Base-by-base conservation (phyloP, 2,329 filamentous ascomycete genomes). In the Bipolaris victoriae region DNA sequence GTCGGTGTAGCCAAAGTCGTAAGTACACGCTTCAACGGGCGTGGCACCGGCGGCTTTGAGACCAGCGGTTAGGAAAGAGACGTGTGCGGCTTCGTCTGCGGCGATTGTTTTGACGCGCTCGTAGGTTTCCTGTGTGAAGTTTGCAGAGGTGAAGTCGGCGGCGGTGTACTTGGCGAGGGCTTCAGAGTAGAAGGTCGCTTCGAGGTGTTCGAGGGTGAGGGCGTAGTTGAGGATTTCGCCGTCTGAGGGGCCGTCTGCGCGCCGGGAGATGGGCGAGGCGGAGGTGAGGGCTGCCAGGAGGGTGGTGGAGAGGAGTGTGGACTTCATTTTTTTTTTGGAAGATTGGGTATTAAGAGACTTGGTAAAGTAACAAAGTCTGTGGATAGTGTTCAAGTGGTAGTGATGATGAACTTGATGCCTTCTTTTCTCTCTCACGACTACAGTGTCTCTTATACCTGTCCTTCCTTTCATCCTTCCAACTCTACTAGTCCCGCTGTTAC, bases 181-280 rank as follows among this genome's bases (percentile, higher is more conserved):
- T 47, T 87, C 70, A 36, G 78, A 76, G 76, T 90, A 90, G 77
- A 90, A 90, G 53, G 79, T 80, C 59, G 84, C 78, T 75, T 90
- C 88, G 11, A 79, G 71, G 64, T 80, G 76, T 68, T 80, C 78
- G 2, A 80, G 77, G 5, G 78, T 79, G 26, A 80, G 65, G 5
- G 78, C 78, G 57, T 79, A 80, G 69, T 79, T 77, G 62, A 80
- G 74, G 55, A 80, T 73, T 16, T 63, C 66, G 49, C 40, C 65
- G 48, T 74, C 69, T 10, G 59, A 55, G 29, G 62, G 65, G 37
- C 57, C 62, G 39, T 56, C 41, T 18, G 59, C 59, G 47, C 69
- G 71, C 62, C 69, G 65, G 51, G 66, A 68, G 26, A 69, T 69
- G n/a, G 69, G 65, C 5, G 70, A 64, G 22, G 59, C 55, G 6